Base-by-base conservation (phyloP, 2,329 filamentous ascomycete species). In the Myriangium duriaei region DNA sequence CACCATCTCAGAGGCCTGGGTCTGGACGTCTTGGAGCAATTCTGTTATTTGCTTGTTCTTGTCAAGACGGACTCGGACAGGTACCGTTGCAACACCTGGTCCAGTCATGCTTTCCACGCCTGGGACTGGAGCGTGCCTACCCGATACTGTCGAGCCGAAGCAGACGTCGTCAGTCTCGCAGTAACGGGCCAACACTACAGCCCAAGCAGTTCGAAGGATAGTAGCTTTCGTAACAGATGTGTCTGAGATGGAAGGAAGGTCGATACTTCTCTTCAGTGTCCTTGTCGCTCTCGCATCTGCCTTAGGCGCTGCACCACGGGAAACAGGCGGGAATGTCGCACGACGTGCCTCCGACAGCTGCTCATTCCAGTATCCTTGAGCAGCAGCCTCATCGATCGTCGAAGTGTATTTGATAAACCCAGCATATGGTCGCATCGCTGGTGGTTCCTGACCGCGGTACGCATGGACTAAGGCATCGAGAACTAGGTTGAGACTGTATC, bases 31-130 rank as follows among this genome's bases (percentile, higher is more conserved):
- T 12, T 45, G 42, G 4, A 49, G 31, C 26, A 42, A 46, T 4
- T 19, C 32, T 15, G 42, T 26, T 2, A 61, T 50, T 4, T 47
- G 52, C 5, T 45, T 40, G 11, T 37, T 35, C 1, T 43, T 45
- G 32, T 54, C 44, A 30, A 61, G 39, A 3, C 48, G 50, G 5
- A 61, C 45, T 9, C 59, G 49, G 1, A 56, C 53, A 1, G 60
- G 59, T 2, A 62, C 51, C 0, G 59, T 63, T 2, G 60, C 58
- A 32, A 61, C 50, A 2, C 53, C 51, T 11, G 59, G 59, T 9
- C 58, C 60, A 30, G 52, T 53, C 3, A 59, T 51, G 1, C 57
- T 51, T 2, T 51, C 54, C 12, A 60, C 49, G 2, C 56, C 56
- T 3, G 44, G 26, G 1, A 62, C 48, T 5, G 55, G 40, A n/a